A percentile compares a stretch with the other conserved stretches of the same genome.
Evolutionary conservation across 345 rosid genomes (phyloP).

Genomic region (Moringa oleifera): DNA sequence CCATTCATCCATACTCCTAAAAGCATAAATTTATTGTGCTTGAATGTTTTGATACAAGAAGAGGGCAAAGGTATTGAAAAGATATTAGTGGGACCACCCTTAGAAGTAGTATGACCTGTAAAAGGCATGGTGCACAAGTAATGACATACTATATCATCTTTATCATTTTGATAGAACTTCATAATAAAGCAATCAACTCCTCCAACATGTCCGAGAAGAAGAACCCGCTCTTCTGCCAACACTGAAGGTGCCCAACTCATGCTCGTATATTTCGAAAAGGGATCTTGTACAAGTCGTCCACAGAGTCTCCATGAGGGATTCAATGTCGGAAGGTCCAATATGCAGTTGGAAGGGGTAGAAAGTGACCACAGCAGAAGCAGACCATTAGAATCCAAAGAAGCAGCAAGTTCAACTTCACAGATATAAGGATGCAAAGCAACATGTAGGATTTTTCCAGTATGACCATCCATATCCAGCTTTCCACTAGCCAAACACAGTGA

Average conservation of each 20-base stretch:
- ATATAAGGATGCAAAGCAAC: conserved; percentile 55
- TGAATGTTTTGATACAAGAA: conserved; percentile 43
- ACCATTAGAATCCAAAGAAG: conserved; percentile 76
- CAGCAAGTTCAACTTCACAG: conserved; percentile 48
- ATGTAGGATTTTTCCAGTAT: conserved; percentile 59
- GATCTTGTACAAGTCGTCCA: conserved; percentile 43
- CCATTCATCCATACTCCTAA: conserved; percentile 61
- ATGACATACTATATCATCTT: conserved; percentile 34
- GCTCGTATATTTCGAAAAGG: conserved; percentile 52
- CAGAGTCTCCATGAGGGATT: conserved; percentile 53
- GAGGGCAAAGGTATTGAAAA: conserved; percentile 49
- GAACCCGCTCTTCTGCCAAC: conserved; percentile 46
- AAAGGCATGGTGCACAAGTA: conserved; percentile 69
- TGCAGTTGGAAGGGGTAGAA: conserved; percentile 33
- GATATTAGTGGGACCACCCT: conserved; percentile 58
- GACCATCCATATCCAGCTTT: conserved; percentile 50
- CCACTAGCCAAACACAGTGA: conserved; percentile 26
- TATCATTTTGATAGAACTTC: conserved; percentile 32
- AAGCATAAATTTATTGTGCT: conserved; percentile 53
- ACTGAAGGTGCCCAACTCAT: conserved; percentile 76
- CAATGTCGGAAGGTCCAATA: conserved; percentile 37
- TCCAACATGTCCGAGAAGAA: conserved; percentile 62
- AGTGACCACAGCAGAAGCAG: conserved; percentile 66
- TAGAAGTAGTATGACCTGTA: conserved; percentile 29
- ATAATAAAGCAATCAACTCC: conserved; percentile 89